A percentile compares a stretch with the other conserved stretches of the same genome.
Evolutionary conservation across 805 yeast genomes (phyloP).

Genomic region (Ogataea haglerorum): DNA sequence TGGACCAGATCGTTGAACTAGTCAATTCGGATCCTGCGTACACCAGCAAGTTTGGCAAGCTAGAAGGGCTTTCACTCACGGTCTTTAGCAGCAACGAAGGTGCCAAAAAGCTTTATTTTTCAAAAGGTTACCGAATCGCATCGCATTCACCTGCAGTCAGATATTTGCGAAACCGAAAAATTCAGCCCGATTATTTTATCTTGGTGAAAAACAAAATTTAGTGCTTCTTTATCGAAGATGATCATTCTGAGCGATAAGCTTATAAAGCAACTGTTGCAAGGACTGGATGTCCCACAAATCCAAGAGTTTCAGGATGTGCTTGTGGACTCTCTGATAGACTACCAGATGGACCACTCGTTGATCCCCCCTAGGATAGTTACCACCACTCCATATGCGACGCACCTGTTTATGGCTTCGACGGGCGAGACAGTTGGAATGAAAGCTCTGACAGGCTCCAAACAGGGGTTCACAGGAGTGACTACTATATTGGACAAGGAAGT

Average conservation of each 20-base stretch:
- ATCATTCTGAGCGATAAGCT: constrained; percentile 33
- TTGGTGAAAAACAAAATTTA: constrained; percentile 14
- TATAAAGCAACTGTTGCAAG: constrained; percentile 27
- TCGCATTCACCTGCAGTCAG: constrained; percentile 45
- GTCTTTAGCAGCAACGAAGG: constrained; percentile 45
- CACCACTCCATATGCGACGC: constrained; percentile 39
- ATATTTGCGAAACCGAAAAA: constrained; percentile 37
- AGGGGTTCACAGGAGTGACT: constrained; percentile 60
- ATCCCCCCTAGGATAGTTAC: constrained; percentile 56
- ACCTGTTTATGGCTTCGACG: constrained; percentile 65
- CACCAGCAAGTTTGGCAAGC: not conserved
- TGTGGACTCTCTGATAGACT: constrained; percentile 38
- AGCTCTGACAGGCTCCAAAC: constrained; percentile 52
- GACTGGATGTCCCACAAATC: constrained; percentile 29
- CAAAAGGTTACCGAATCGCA: constrained; percentile 37
- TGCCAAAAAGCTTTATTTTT: constrained; percentile 44
- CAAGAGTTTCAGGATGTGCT: constrained; percentile 37
- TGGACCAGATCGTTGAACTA: constrained; percentile 33
- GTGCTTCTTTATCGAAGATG: constrained; percentile 24
- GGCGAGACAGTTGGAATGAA: constrained; percentile 57
- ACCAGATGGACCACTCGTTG: constrained; percentile 39
- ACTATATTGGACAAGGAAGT: constrained; percentile 46
- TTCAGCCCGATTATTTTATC: constrained; percentile 45
- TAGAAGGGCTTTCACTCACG: constrained; percentile 41
- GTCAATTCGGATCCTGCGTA: constrained; percentile 12